These are phyloP conservation scores for Gossypium ekmanianum DNA, from an alignment of 345 rosid species.

Conservation along the genomic window DNA sequence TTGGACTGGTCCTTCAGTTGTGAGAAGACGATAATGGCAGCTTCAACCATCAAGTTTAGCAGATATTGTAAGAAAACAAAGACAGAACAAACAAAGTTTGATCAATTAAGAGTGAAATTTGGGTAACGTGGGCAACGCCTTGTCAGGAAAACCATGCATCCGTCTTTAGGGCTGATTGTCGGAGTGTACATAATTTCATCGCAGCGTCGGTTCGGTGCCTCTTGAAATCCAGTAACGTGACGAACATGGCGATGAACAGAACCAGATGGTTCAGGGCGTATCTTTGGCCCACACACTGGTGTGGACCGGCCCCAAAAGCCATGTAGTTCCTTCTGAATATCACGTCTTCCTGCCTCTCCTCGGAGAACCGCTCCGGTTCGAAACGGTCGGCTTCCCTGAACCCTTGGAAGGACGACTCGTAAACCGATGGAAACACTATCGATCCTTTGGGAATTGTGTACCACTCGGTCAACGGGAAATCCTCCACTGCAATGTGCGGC, in stretches of 20 bases:
- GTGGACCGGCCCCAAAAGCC: slow-evolving; percentile 82
- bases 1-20: not conserved
- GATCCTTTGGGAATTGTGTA: slow-evolving; percentile 80
- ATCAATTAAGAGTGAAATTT: slow-evolving; percentile 25
- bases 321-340: slow-evolving; percentile 50
- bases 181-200: slow-evolving; percentile 72
- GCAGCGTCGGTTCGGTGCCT: slow-evolving; percentile 51
- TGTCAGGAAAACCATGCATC: slow-evolving; percentile 54
- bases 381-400: slow-evolving; percentile 63
- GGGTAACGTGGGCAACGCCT: slow-evolving; percentile 46
- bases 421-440: slow-evolving; percentile 76
- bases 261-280: slow-evolving; percentile 78
- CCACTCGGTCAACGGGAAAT: slow-evolving; percentile 59
- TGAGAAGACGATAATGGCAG: not conserved
- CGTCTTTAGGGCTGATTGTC: slow-evolving; percentile 80
- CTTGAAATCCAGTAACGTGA: slow-evolving; percentile 52
- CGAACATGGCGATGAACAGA: slow-evolving; percentile 71
- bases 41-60: not conserved
- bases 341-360: slow-evolving; percentile 55
- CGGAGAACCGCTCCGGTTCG: slow-evolving; percentile 75
- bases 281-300: slow-evolving; percentile 91
- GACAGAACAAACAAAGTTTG: not conserved
- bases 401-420: slow-evolving; percentile 81
- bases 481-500: slow-evolving; percentile 69
- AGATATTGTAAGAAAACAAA: not conserved